Evolutionary conservation across 2,329 filamentous ascomycete genomes (phyloP), one percentile per base, ranked within the genome.

Genomic region (Penicillium occitanis): DNA sequence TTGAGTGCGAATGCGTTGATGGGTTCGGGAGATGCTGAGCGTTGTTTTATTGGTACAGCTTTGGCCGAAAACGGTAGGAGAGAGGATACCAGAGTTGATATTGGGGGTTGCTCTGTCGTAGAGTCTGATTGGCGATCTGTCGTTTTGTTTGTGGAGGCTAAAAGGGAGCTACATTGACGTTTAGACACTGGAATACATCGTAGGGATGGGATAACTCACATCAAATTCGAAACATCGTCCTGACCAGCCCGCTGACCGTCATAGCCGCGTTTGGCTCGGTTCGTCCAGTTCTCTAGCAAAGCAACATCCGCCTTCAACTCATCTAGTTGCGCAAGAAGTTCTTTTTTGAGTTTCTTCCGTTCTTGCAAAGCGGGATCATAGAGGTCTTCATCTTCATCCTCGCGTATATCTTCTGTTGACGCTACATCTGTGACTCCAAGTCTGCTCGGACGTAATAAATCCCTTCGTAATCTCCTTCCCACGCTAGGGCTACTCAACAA

Each of bases 1-100:
- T 84, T 80, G 1, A 90, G 82, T 0, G 85, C 83, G 78, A 93
- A 82, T 1, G 87, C 84, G 72, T 93, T 91, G 1, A 89, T 91
- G 7, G 84, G 79, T 0, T 85, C 74, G 1, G 81, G 78, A n/a
- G 76, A 78, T 33, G 71, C 51, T 48, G 74, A 63, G 6, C 64
- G 70, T 13, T 67, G 61, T 6, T 69, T 70, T 17, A 67, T 68
- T 48, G 70, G 68, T 10, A 70, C 44, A n/a, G 61, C 68, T 51
- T 73, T 77, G 22, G 72, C 70, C 10, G 76, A 74, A 63, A 80
- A 80, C 11, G 78, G 78, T n/a, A 80, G 74, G 37, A 80, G 67
- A n/a, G 75, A 74, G 10, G 76, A 77, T n/a, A 80, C 72, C 6
- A 76, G 66, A 5, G 76, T 76, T n/a, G 71, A 80, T 65, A 78